Percentiles rank a stretch among this genome's conserved stretches.
phyloP scores from a whole-genome alignment of 169 alveolate species.

The Toxoplasma gondii region DNA sequence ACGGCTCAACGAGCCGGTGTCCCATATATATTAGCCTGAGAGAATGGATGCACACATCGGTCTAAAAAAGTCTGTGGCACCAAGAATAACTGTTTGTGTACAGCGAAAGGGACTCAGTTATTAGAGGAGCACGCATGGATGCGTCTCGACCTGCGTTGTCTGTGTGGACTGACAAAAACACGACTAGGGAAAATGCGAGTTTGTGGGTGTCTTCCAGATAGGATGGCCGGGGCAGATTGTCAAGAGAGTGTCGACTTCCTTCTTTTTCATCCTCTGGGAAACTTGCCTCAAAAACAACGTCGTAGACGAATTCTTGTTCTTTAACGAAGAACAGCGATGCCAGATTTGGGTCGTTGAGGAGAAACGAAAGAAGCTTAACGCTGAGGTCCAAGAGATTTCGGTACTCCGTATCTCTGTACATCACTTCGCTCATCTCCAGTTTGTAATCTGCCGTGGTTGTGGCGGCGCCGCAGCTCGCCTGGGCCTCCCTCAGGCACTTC shows the following conservation, averaged over 20 bases:
- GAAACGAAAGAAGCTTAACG: neutral
- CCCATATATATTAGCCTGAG: too few relatives aligned
- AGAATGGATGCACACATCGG: too few relatives aligned
- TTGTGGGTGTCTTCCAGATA: too few relatives aligned
- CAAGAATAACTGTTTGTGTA: too few relatives aligned
- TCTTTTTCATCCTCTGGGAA: neutral
- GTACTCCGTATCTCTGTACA: neutral
- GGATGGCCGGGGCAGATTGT: neutral
- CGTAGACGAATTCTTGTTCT: slow-evolving; percentile 21
- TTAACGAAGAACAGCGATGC: neutral
- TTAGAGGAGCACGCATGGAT: too few relatives aligned
- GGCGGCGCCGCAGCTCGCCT: neutral
- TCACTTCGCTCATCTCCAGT: neutral
- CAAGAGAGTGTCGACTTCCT: neutral
- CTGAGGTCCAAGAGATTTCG: neutral
- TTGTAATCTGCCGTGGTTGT: neutral
- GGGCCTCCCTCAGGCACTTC: neutral
- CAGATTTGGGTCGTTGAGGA: neutral
- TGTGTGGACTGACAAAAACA: too few relatives aligned
- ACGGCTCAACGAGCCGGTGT: too few relatives aligned
- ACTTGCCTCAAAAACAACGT: slow-evolving; percentile 22
- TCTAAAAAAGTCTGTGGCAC: too few relatives aligned
- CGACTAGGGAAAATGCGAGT: too few relatives aligned
- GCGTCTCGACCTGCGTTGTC: too few relatives aligned
- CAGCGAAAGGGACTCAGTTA: too few relatives aligned